phyloP scores from a whole-genome alignment of 2,329 filamentous ascomycete species.

The Trichophyton schoenleinii region DNA sequence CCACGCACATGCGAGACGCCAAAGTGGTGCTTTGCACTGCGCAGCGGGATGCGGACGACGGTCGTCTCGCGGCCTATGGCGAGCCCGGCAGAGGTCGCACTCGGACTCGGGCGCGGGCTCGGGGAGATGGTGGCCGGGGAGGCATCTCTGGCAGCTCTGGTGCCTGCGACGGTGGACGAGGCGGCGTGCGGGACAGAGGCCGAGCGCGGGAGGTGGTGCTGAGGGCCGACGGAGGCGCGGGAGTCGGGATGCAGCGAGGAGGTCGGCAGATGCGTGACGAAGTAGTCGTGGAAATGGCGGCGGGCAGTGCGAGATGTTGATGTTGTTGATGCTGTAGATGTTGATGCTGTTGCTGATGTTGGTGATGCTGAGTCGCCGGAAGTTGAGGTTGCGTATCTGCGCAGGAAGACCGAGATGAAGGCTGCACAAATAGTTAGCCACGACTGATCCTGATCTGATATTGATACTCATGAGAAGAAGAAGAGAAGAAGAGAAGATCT shows the following conservation, averaged over 20 bases:
- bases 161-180: slow-evolving; percentile 17
- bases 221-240: slow-evolving; percentile 47
- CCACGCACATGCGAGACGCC: slow-evolving; percentile 69
- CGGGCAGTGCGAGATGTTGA: slow-evolving; percentile 11
- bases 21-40: slow-evolving; percentile 91
- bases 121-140: slow-evolving; percentile 42
- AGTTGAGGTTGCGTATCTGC: slow-evolving; percentile 18
- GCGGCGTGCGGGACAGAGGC: slow-evolving; percentile 57
- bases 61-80: slow-evolving; percentile 64
- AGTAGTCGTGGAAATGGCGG: slow-evolving; percentile 80
- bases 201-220: slow-evolving; percentile 76
- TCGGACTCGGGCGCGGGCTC: slow-evolving; percentile 19
- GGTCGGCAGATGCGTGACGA: slow-evolving; percentile 88
- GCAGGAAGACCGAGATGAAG: slow-evolving; percentile 24
- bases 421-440: slow-evolving; percentile 17
- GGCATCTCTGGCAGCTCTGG: slow-evolving; percentile 23
- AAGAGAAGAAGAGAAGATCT: slow-evolving; percentile 11
- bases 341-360: not conserved
- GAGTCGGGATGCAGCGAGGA: slow-evolving; percentile 87
- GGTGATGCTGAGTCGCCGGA: slow-evolving; percentile 1
- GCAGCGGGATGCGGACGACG: slow-evolving; percentile 85
- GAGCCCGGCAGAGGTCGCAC: slow-evolving; percentile 29
- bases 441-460: no score
- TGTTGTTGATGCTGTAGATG: slow-evolving; percentile 9
- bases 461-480: not conserved